Base-by-base conservation (phyloP, 768 basidiomycete species). In the Trametes cinnabarina region DNA sequence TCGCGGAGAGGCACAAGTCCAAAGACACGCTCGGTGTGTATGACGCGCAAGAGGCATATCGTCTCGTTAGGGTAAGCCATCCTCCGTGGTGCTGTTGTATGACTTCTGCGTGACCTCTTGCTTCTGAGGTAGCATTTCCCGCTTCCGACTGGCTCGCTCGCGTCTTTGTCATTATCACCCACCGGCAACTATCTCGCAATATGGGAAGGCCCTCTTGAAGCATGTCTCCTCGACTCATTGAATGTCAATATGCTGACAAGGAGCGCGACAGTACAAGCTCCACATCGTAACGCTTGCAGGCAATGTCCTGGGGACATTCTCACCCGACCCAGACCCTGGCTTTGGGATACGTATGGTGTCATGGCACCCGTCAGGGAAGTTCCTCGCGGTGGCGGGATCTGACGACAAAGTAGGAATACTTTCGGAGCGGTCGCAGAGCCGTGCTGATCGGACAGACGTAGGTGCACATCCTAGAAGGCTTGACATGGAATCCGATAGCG, bases 1-100 rank as follows among this genome's bases (percentile, higher is more conserved):
- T 96, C 5, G 93, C 89, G 4, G 94, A 97, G 69, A 81, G 92
- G 20, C 94, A 96, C 69, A 88, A 88, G 64, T 94, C 92, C 1
- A 94, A 88, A 71, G 94, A 96, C 66, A 88, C 87, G 0, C 69
- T 94, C 0, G 92, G 92, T 22, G 75, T 97, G 4, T 97, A 98
- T 68, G 93, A 96, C 66, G 76, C 82, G 3, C 65, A 77, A 3
- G 82, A 88, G 53, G 76, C 79, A 1, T 94, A 86, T 72, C 87
- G 84, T 63, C 77, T 92, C 20, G 82, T 87, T 51, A 79, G 89
- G 64, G 92, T 92, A 72, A 54, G 81, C 73, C 30, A 15, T 28
- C 17, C 12, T 22, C 15, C 26, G 9, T 30, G 26, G 51, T 54
- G 26, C 28, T 17, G 40, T 20, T 32, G 34, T 37, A 15, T 48